These are phyloP conservation scores for Xylariomycetidae sp. DNA, from an alignment of 2,329 filamentous ascomycete genomes.

Conservation along the genomic window DNA sequence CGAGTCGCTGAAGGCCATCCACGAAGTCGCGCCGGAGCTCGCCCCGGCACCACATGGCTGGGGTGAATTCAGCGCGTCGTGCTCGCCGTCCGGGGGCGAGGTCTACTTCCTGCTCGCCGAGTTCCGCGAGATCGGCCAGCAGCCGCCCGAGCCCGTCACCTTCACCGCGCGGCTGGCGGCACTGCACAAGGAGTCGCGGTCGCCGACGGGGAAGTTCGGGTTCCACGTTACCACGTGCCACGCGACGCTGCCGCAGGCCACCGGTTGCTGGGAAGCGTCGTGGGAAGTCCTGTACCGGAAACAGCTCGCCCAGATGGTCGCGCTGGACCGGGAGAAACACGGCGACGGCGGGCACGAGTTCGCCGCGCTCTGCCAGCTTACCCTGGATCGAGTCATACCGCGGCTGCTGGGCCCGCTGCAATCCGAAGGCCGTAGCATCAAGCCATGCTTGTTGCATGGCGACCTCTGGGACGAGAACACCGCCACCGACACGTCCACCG, in stretches of 20 bases:
- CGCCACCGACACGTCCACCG: not conserved
- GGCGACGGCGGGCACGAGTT: too few relatives aligned
- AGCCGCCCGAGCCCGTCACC: constrained; percentile 8
- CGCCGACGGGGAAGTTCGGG: constrained; percentile 17
- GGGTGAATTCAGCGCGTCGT: too few relatives aligned
- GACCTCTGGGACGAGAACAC: not conserved
- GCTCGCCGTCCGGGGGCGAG: too few relatives aligned
- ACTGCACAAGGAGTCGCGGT: constrained; percentile 15
- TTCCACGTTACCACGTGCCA: constrained; percentile 15
- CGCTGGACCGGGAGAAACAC: not conserved
- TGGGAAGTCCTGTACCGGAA: not conserved
- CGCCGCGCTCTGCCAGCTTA: too few relatives aligned
- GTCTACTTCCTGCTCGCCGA: constrained; percentile 30
- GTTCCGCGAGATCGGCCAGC: constrained; percentile 26
- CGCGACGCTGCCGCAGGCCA: constrained; percentile 1
- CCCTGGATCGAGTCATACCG: too few relatives aligned
- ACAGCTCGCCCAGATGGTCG: not conserved
- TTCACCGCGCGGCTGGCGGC: constrained; percentile 14
- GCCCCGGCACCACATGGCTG: too few relatives aligned
- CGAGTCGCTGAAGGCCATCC: too few relatives aligned
- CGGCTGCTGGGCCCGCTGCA: not conserved
- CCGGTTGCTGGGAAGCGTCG: not conserved
- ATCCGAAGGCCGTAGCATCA: not conserved
- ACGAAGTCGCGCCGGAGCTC: too few relatives aligned
- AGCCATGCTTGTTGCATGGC: not conserved